Base-by-base conservation (phyloP, 73 alveolate genomes). In the Paramecium tetraurelia region DNA sequence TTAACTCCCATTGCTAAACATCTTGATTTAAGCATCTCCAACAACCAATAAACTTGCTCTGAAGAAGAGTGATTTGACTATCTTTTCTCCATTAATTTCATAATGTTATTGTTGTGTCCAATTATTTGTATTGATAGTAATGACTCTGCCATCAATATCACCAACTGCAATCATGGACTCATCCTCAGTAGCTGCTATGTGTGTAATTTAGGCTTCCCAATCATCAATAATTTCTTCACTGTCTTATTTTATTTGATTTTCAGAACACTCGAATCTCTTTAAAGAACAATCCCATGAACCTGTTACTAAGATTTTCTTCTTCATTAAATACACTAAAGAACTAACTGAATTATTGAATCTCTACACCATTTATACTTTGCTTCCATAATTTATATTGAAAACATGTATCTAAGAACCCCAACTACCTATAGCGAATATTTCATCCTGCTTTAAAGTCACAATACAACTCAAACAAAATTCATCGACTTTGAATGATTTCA, bases 251-350 rank as follows among this genome's bases (percentile, higher is more conserved):
- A 89, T 63, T 63, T 70, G 21, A 16, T 58, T 63, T 40, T 89
- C 94, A 27, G 86, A 50, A 46, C 94, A 89, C 1, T 76, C 95
- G 41, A 93, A 93, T 72, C 80, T 40, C 68, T 92, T 93, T 2
- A 93, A 46, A 10, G 92, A 59, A 33, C 93, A 89, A 92, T 93
- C 96, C 96, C 96, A 93, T 57, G 96, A 93, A 7, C 92, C 96
- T 53, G 95, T 92, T 3, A 94, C 48, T 27, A 93, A 70, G 0
- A 24, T 70, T 41, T 77, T 86, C 48, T 57, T 33, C 4, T 69
- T 85, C 11, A 31, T 10, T 11, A 92, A 59, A 22, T 77, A 92
- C 8, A 59, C 63, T 3, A 92, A 57, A n/a, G 92, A 69, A 38
- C 95, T 89, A 22, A 93, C 89, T 4, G 96, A 92, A 41, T 93